Base-by-base conservation (phyloP, 1,284 basidiomycete species). In the Dichomitus squalens region DNA sequence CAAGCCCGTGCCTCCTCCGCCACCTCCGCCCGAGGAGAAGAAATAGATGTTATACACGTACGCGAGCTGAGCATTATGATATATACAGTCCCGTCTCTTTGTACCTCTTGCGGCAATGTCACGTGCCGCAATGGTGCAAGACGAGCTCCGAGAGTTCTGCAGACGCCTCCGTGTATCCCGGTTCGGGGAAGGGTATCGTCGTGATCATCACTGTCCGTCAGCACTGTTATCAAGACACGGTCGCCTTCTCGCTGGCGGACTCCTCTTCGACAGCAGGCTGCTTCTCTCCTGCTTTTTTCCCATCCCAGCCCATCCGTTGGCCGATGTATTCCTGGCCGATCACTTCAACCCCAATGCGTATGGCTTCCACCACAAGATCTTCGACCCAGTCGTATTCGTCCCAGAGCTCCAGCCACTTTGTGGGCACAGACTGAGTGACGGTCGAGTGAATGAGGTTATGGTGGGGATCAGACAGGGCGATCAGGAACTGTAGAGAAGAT, bases 311-410 rank as follows among this genome's bases (percentile, higher is more conserved):
- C 92, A 94, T 94, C 55, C 92, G 76, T 38, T 84, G 79, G 27
- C 86, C 90, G 18, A 94, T 79, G 70, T 94, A 94, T 64, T 96
- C 92, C 72, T 96, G 94, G 0, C 93, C 93, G 57, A 95, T 75
- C 20, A 93, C 85, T 73, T 96, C 94, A 21, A 95, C 84, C 6
- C 88, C 90, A 5, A 93, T 79, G 57, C 91, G 78, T 58, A 98
- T 76, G 0, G 87, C 82, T 66, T 96, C 95, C 1, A 95, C 95
- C 57, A 96, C 84, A 23, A 90, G 74, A 70, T 97, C 94, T 74
- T 98, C 96, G 4, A 97, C 94, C 96, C 96, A 98, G 51, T 96
- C 93, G 70, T 93, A 92, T 60, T 90, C 85, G 70, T 96, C 95
- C 85, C 92, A 95, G 33, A 96, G 78, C 1, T 87, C 84, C 53